Percentiles rank a stretch among this genome's conserved stretches.
phyloP scores from a whole-genome alignment of 768 basidiomycete genomes.

The Tulasnella sp. region DNA sequence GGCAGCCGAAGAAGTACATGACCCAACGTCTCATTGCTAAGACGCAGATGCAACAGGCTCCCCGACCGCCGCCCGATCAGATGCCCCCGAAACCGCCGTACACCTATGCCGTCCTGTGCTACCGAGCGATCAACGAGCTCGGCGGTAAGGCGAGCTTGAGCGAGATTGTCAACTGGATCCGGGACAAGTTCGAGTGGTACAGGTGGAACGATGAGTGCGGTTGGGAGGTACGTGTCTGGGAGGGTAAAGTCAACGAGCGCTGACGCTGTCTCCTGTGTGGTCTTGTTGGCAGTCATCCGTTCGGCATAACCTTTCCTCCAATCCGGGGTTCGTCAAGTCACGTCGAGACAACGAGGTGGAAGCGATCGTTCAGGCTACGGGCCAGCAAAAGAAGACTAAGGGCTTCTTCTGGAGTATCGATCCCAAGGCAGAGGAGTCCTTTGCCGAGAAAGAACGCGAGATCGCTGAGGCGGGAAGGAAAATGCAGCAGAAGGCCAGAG shows the following conservation, averaged over 20 bases:
- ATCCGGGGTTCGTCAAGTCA: constrained; percentile 83
- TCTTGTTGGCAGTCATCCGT: constrained; percentile 63
- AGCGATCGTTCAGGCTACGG: not conserved
- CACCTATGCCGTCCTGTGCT: constrained; percentile 87
- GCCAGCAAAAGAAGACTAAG: constrained; percentile 39
- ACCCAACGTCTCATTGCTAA: constrained; percentile 16
- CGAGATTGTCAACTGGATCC: constrained; percentile 88
- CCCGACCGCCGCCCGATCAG: constrained; percentile 36
- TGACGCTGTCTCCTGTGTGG: constrained; percentile 14
- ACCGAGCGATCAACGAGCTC: constrained; percentile 71
- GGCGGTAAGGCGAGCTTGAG: constrained; percentile 82
- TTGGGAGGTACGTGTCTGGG: constrained; percentile 65
- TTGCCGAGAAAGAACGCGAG: constrained; percentile 52
- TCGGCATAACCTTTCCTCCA: constrained; percentile 88
- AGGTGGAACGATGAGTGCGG: constrained; percentile 66
- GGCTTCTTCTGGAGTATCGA: constrained; percentile 92
- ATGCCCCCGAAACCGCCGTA: constrained; percentile 82
- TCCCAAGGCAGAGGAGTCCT: constrained; percentile 50
- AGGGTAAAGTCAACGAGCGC: constrained; percentile 14
- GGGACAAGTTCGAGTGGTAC: constrained; percentile 83
- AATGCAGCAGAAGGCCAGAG: constrained; percentile 6
- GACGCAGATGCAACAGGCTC: constrained; percentile 31
- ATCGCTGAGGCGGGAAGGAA: constrained; percentile 7
- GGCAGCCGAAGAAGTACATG: constrained; percentile 13
- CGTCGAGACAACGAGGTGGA: constrained; percentile 62